phyloP scores from a whole-genome alignment of 495 filamentous ascomycete species.

The Podospora bellae-mahoneyi region DNA sequence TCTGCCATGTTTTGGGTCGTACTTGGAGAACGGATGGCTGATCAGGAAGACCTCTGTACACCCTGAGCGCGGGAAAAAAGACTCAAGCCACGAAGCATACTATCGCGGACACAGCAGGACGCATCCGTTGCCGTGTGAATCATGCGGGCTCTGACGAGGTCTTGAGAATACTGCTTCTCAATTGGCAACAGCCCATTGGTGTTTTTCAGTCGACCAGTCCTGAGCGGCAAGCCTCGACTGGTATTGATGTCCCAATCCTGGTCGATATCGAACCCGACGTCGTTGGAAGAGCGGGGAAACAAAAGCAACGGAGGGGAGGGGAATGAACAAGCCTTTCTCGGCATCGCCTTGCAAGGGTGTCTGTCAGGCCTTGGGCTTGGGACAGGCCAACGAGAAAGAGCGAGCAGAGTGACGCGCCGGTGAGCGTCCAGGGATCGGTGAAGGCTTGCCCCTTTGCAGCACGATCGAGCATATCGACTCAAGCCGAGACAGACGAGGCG shows the following conservation, averaged over 20 bases:
- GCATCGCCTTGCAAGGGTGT: not conserved
- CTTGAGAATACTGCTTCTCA: not conserved
- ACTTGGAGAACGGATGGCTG: not conserved
- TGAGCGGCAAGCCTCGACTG: not conserved
- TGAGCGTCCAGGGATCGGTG: not conserved
- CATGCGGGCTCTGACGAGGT: not conserved
- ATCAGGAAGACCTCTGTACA: not conserved
- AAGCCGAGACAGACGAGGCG: conserved; percentile 25
- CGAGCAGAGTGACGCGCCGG: not conserved
- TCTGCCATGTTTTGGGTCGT: not conserved
- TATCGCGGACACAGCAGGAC: not conserved
- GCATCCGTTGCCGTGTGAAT: conserved; percentile 10
- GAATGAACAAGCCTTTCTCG: conserved; percentile 17
- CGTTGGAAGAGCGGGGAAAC: conserved; percentile 10
- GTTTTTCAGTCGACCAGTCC: not conserved
- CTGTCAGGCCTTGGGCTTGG: not conserved
- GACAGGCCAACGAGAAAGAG: not conserved
- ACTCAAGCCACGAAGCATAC: not conserved
- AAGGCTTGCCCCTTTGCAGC: conserved; percentile 7
- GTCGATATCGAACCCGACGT: not conserved
- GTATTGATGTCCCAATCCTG: not conserved
- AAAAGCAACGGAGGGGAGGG: conserved; percentile 10
- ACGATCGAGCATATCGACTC: conserved; percentile 17
- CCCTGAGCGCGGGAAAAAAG: not conserved
- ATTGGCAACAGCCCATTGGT: not conserved